phyloP scores from a whole-genome alignment of 371 early-diverging fungal genomes.

The Mortierella sp. region DNA sequence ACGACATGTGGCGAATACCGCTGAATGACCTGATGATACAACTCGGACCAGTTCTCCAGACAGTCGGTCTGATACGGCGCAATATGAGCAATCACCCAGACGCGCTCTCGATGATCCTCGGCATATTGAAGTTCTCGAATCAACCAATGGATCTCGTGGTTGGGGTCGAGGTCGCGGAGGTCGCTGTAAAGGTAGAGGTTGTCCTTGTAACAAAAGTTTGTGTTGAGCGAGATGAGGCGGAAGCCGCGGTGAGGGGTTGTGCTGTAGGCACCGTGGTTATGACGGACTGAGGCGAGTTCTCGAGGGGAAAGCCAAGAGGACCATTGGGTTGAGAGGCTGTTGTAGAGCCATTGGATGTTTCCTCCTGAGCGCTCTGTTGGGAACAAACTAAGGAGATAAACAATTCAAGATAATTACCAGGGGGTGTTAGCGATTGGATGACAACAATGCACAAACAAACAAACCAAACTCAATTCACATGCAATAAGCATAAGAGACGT shows the following conservation, averaged over 20 bases:
- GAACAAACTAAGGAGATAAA: not conserved
- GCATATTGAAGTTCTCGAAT: constrained; percentile 66
- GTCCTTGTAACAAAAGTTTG: constrained; percentile 72
- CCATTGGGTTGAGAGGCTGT: constrained; percentile 63
- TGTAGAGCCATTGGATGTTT: constrained; percentile 64
- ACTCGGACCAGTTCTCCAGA: constrained; percentile 70
- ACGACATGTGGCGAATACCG: constrained; percentile 74
- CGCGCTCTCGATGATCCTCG: constrained; percentile 68
- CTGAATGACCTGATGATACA: constrained; percentile 71
- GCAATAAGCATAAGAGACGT: not conserved
- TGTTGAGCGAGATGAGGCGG: constrained; percentile 72
- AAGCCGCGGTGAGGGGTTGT: constrained; percentile 61
- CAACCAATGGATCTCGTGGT: constrained; percentile 68
- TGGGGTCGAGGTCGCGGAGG: constrained; percentile 61
- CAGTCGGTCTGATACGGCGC: constrained; percentile 67
- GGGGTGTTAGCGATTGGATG: too few relatives aligned
- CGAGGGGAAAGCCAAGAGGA: constrained; percentile 62
- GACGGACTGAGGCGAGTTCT: constrained; percentile 47
- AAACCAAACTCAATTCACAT: not conserved
- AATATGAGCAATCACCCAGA: constrained; percentile 74
- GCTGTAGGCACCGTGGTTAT: constrained; percentile 64
- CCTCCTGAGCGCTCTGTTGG: constrained; percentile 3
- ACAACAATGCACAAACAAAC: not conserved
- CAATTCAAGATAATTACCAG: not conserved
- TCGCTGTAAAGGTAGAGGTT: constrained; percentile 60